These are phyloP conservation scores for Chlamydomonas eustigma DNA, from an alignment of 139 green algal species.

Conservation along the genomic window DNA sequence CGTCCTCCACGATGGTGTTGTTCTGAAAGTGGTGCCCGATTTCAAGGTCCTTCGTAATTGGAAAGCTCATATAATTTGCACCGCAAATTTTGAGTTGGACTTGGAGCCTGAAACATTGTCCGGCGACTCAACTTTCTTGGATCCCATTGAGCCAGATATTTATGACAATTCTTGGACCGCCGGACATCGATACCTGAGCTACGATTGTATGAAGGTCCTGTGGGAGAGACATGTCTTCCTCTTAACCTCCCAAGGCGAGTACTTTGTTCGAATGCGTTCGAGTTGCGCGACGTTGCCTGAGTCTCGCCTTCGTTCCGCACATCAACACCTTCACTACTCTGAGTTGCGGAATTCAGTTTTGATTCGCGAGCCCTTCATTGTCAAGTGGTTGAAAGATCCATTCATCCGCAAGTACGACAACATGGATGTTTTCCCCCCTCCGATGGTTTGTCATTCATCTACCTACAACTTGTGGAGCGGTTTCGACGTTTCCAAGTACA, in stretches of 20 bases:
- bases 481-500: neutral
- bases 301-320: neutral
- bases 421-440: neutral
- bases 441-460: neutral
- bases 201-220: neutral
- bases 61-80: neutral
- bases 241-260: neutral
- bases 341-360: neutral
- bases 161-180: neutral
- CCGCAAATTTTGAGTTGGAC: neutral
- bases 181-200: neutral
- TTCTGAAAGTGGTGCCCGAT: too few species aligned
- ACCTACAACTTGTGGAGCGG: neutral
- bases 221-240: neutral
- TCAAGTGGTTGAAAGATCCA: neutral
- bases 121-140: neutral
- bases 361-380: neutral
- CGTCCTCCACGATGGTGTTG: too few species aligned
- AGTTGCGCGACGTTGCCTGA: too few species aligned
- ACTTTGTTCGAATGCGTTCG: neutral
- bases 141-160: neutral
- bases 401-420: neutral
- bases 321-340: neutral
- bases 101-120: neutral
- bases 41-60: neutral